Evolutionary conservation across 495 filamentous ascomycete species (phyloP), one percentile per base, ranked within the genome.

Genomic region (Aspergillus affinis): DNA sequence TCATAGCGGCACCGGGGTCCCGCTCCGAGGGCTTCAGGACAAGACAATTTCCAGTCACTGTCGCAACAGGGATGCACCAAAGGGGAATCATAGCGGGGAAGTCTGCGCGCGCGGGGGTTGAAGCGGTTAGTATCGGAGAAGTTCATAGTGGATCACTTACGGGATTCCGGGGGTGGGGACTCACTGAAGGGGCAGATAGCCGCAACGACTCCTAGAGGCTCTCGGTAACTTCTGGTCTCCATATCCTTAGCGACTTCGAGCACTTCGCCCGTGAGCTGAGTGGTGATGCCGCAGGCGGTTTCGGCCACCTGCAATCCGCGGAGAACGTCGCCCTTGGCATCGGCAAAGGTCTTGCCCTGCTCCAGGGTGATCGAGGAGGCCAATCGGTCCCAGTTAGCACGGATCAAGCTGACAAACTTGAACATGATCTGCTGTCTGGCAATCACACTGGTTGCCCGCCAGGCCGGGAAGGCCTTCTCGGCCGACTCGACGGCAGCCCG

Each of bases 61-160:
- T 97, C 46, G 94, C 95, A 69, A 98, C 86, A 19, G 94, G 95
- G 57, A 98, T 95, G 55, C 84, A 95, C 94, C 94, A 99, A 9
- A 99, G 81, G 19, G 94, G 94, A 75, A 99, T 99, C 94, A 99
- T 99, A 63, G 94, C 94, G 47, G 94, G 94, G 80, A 99, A 99
- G 80, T 98, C 91, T 95, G 64, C 18, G 18, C 41, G 48, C 17
- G 32, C 0, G 54, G 50, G 67, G 36, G 36, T 17, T 15, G 13
- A 17, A 66, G 65, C 57, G 63, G 52, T 48, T 59, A 57, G 48
- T 30, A 15, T 61, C 59, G 59, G 59, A 10, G 30, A 48, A 41
- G 29, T 44, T 10, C 15, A 18, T 5, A 21, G 26, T 45, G 30
- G 52, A 44, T 46, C 52, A 19, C 13, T n/a, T 19, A 17, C 13